phyloP scores from a whole-genome alignment of 2,329 filamentous ascomycete genomes.

The Penicillium sp. region DNA sequence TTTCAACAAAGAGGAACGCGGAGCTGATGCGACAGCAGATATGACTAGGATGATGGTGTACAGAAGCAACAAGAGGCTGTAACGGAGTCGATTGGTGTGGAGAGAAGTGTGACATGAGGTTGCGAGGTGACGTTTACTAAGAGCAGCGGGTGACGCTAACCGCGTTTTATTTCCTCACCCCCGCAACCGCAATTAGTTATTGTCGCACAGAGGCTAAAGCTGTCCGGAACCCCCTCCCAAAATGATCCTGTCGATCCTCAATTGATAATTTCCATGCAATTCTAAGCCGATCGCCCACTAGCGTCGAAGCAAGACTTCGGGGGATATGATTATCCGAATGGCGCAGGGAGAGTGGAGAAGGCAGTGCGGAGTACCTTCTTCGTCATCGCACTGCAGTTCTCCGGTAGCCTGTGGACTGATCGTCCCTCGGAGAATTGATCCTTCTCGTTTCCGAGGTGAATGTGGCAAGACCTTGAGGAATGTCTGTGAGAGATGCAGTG shows the following conservation, averaged over 20 bases:
- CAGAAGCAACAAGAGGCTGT: constrained; percentile 3
- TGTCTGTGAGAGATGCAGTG: neutral
- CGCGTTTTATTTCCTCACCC: constrained; percentile 16
- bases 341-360: constrained; percentile 15
- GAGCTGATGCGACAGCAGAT: constrained; percentile 14
- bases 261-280: neutral
- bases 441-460: neutral
- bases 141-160: constrained; percentile 24
- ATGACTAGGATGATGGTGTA: constrained; percentile 6
- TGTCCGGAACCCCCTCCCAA: neutral
- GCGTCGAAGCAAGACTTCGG: neutral
- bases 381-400: constrained; percentile 14
- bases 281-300: neutral
- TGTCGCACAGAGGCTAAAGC: constrained; percentile 8
- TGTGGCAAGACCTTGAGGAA: neutral
- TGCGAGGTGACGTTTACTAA: constrained; percentile 36
- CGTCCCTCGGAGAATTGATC: neutral
- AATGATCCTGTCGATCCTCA: neutral
- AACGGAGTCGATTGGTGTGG: constrained; percentile 14
- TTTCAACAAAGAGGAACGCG: constrained; percentile 8
- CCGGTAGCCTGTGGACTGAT: neutral
- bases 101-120: constrained; percentile 25
- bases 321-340: constrained; percentile 5
- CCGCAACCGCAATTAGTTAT: constrained; percentile 5
- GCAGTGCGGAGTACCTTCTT: constrained; percentile 11